phyloP scores from a whole-genome alignment of 441 rosid species.

The Populus hybrid region DNA sequence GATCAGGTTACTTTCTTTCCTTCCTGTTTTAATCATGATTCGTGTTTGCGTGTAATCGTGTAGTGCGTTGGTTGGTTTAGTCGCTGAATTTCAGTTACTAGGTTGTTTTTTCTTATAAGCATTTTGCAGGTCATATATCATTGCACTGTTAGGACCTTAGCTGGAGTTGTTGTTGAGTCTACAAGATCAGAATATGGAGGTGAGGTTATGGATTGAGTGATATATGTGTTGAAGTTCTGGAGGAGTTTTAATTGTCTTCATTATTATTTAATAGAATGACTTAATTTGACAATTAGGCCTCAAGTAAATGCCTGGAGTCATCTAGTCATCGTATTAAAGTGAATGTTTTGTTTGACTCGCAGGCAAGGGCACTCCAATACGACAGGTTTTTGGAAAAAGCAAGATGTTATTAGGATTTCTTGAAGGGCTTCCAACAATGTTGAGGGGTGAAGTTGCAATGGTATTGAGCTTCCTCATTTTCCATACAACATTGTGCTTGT shows the following conservation, averaged over 20 bases:
- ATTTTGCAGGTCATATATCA: slow-evolving; percentile 68
- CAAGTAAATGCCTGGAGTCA: neutral
- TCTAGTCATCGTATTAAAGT: slow-evolving; percentile 10
- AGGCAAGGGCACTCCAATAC: slow-evolving; percentile 78
- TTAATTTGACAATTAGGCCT: neutral
- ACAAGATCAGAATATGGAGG: slow-evolving; percentile 81
- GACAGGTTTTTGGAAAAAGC: slow-evolving; percentile 87
- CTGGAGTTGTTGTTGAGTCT: slow-evolving; percentile 81
- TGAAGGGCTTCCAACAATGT: slow-evolving; percentile 92
- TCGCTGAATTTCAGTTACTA: neutral
- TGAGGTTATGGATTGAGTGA: slow-evolving; percentile 23
- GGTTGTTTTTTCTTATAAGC: slow-evolving; percentile 8
- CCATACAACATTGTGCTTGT: neutral
- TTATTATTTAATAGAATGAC: neutral
- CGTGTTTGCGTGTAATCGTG: neutral
- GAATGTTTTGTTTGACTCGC: slow-evolving; percentile 18
- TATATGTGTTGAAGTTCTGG: neutral
- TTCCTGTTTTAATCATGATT: neutral
- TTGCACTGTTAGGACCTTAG: slow-evolving; percentile 78
- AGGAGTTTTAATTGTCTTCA: neutral
- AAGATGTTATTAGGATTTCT: slow-evolving; percentile 84
- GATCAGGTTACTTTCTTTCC: slow-evolving; percentile 63
- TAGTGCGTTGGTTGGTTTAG: neutral
- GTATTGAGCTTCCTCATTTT: slow-evolving; percentile 36
- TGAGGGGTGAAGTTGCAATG: slow-evolving; percentile 94